A percentile compares a stretch with the other conserved stretches of the same genome.
Evolutionary conservation across 768 basidiomycete species (phyloP).

Genomic region (Leccinum sublutescens): DNA sequence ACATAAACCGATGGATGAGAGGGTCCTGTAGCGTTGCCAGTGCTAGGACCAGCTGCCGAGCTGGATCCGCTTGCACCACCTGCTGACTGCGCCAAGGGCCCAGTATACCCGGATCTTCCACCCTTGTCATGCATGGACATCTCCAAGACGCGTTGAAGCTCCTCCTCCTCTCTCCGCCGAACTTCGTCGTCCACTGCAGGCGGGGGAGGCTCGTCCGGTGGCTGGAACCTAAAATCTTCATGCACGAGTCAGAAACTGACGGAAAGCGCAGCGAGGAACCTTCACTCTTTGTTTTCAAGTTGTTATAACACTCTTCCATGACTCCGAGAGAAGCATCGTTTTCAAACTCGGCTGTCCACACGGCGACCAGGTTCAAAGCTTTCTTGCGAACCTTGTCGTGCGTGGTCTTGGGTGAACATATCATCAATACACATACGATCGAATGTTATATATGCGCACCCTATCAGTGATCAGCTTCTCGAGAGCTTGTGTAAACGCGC

Average conservation of each 20-base stretch:
- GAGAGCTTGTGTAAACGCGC: conserved; percentile 87
- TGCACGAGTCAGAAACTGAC: conserved; percentile 12
- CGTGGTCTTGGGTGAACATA: conserved; percentile 57
- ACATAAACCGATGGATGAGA: conserved; percentile 54
- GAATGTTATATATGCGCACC: conserved; percentile 42
- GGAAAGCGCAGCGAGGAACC: background rate
- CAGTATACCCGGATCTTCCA: conserved; percentile 59
- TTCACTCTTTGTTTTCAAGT: conserved; percentile 79
- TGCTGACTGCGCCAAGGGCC: conserved; percentile 39
- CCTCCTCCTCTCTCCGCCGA: conserved; percentile 87
- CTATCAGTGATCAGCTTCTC: conserved; percentile 88
- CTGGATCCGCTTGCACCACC: conserved; percentile 37
- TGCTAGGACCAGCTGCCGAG: conserved; percentile 23
- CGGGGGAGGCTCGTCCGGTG: conserved; percentile 59
- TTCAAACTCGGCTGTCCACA: conserved; percentile 86
- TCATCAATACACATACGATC: conserved; percentile 11
- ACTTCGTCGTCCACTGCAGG: conserved; percentile 75
- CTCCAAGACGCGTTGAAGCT: conserved; percentile 88
- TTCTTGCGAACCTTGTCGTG: conserved; percentile 88
- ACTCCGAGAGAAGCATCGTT: conserved; percentile 76
- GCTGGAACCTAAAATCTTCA: conserved; percentile 71
- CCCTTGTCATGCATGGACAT: conserved; percentile 93
- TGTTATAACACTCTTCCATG: conserved; percentile 88
- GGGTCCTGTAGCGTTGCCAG: conserved; percentile 25
- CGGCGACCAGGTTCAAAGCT: conserved; percentile 65